Conservation (phyloP, 2,329 filamentous ascomycete genomes). For the Claviceps humidiphila region DNA sequence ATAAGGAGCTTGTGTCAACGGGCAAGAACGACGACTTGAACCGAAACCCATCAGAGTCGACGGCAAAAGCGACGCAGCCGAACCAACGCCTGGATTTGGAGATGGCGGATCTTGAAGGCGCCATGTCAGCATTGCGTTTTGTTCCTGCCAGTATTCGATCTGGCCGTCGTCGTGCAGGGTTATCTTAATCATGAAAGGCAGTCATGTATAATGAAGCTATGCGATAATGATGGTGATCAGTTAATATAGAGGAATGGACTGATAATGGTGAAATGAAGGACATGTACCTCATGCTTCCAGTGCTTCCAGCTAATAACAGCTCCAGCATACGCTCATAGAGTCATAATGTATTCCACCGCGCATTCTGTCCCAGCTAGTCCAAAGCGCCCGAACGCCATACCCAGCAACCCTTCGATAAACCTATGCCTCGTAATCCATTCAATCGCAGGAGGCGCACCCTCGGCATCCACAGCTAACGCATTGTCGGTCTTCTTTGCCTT, state of each 20-base stretch:
- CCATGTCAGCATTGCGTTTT: slow-evolving; percentile 61
- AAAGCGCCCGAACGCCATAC: slow-evolving; percentile 9
- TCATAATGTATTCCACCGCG: background rate
- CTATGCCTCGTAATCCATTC: slow-evolving; percentile 8
- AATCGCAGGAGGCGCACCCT: slow-evolving; percentile 81
- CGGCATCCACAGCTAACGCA: slow-evolving; percentile 92
- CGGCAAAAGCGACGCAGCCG: slow-evolving; percentile 8
- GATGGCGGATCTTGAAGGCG: slow-evolving; percentile 50
- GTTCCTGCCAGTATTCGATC: slow-evolving; percentile 56
- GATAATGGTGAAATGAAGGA: slow-evolving; percentile 19
- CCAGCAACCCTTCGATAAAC: background rate
- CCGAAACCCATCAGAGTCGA: slow-evolving; percentile 8
- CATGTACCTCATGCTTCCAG: slow-evolving; percentile 20
- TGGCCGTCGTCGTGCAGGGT: slow-evolving; percentile 43
- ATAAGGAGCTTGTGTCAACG: slow-evolving; percentile 4
- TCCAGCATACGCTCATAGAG: background rate
- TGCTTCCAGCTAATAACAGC: background rate
- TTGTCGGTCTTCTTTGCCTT: slow-evolving; percentile 68
- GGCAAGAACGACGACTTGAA: slow-evolving; percentile 8
- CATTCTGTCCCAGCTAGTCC: background rate
- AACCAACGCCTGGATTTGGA: slow-evolving; percentile 28
- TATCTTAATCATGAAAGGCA: slow-evolving; percentile 30
- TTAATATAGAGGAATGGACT: slow-evolving; percentile 15
- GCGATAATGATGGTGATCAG: slow-evolving; percentile 17
- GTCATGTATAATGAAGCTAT: slow-evolving; percentile 8